Conservation (phyloP, 192 early-diverging fungal species). For the Lobulomyces angularis region DNA sequence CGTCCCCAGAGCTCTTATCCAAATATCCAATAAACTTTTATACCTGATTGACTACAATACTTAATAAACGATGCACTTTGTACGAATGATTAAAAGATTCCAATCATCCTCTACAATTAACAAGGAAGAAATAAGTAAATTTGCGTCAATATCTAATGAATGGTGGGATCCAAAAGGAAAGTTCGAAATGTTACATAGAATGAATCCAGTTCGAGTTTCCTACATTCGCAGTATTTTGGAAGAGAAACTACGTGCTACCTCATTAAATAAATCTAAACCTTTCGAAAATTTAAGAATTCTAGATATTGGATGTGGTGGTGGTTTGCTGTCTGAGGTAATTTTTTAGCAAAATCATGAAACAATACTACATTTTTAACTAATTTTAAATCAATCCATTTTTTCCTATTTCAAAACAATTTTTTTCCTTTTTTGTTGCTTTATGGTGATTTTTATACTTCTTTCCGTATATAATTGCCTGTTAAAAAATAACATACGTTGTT, state of each 20-base stretch:
- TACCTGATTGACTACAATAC: conserved; percentile 13
- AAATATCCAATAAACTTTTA: conserved; percentile 28
- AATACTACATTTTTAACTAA: no score
- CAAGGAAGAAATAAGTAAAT: conserved; percentile 61
- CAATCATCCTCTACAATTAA: no score
- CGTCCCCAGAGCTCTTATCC: conserved; percentile 18
- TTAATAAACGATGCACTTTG: conserved; percentile 11
- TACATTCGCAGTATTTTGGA: conserved; percentile 45
- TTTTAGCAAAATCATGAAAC: neutral
- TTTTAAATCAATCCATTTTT: no score
- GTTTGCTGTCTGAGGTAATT: conserved; percentile 67
- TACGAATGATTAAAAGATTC: no score
- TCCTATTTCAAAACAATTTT: neutral
- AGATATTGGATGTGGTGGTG: conserved; percentile 93
- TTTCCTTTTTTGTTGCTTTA: neutral
- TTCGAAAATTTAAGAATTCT: conserved; percentile 49
- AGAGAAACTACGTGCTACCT: neutral
- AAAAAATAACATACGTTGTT: no score
- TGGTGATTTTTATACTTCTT: no score
- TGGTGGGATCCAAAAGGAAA: conserved; percentile 90
- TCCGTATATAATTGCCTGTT: no score
- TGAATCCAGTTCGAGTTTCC: conserved; percentile 46
- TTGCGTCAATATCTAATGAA: conserved; percentile 49
- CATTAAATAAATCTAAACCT: conserved; percentile 2
- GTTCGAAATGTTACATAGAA: conserved; percentile 68